A percentile compares a stretch with the other conserved stretches of the same genome.
Evolutionary conservation across 352 stramenopile species (phyloP).

Genomic region (Phytophthora constricta): DNA sequence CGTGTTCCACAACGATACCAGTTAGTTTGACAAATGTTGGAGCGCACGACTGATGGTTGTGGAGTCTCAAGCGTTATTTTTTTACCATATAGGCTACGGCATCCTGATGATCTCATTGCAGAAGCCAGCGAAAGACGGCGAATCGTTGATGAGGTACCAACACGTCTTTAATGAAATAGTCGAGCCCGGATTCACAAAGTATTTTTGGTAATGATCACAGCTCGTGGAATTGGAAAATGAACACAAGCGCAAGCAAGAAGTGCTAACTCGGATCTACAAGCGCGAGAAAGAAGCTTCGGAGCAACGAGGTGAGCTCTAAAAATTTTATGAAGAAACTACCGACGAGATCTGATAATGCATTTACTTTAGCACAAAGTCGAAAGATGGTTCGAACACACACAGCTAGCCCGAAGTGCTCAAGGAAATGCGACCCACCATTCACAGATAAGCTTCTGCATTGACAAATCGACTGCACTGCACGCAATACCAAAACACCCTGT

Average conservation of each 20-base stretch:
- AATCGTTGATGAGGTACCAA: constrained; percentile 37
- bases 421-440: constrained; percentile 13
- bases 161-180: too few relatives aligned
- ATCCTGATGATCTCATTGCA: constrained; percentile 35
- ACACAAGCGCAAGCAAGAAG: constrained; percentile 22
- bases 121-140: constrained; percentile 35
- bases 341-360: not conserved
- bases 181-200: too few relatives aligned
- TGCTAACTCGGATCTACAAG: constrained; percentile 24
- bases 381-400: constrained; percentile 14
- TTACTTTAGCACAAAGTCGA: constrained; percentile 6
- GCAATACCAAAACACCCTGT: too few relatives aligned
- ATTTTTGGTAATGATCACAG: constrained; percentile 7
- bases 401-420: constrained; percentile 10
- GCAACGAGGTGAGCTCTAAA: constrained; percentile 11
- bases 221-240: constrained; percentile 22
- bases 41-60: too few relatives aligned
- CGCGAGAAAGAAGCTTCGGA: constrained; percentile 17
- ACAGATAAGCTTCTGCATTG: constrained; percentile 12
- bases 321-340: not conserved
- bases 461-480: too few relatives aligned
- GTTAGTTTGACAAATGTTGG: constrained; percentile 18
- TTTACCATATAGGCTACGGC: constrained; percentile 28
- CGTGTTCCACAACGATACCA: constrained; percentile 35
- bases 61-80: too few relatives aligned